Evolutionary conservation across 1,284 basidiomycete species (phyloP), one percentile per base, ranked within the genome.

Genomic region (Exsudoporus floridanus): DNA sequence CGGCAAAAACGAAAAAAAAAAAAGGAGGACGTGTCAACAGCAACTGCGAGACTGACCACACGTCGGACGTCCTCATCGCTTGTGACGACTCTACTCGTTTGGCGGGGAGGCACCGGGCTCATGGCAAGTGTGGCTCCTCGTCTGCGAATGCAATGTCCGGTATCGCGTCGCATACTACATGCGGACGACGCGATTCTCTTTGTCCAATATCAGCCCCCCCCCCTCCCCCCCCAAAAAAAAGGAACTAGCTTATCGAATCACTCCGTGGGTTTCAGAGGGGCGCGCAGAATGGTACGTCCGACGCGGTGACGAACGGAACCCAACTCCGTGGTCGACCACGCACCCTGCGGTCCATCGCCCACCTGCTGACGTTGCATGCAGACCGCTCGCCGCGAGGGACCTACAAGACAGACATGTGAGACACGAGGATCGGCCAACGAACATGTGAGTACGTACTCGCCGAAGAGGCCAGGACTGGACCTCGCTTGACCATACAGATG

Each of bases 71-170:
- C 49, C 8, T 60, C 46, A 25, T 63, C 51, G 19, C 28, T 50
- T n/a, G 38, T 25, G 40, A 39, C 38, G 4, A 35, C 55, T 41
- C 47, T 40, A 69, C 57, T 62, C 65, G 69, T 21, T 65, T 49
- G 1, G 37, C 57, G 57, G 1, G 68, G 67, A 46, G 68, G 67
- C 16, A 70, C 62, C 25, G 72, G 16, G 41, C 70, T 69, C 13
- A 68, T 39, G 0, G 54, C 58, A 5, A 54, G 25, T 3, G 52
- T 12, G 61, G 56, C n/a, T 30, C 19, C 16, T 55, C 49, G 9
- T 56, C 46, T n/a, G 55, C 35, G 16, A 70, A 64, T 1, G 61
- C 58, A 16, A 64, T 50, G 23, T 66, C 60, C 10, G 65, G 43
- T 41, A 69, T 62, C 25, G 60, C 59, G n/a, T 51, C 42, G 1